A percentile compares a stretch with the other conserved stretches of the same genome.
Evolutionary conservation across 1,139 yeast genomes (phyloP).

Genomic region (Hemisphaericaspora lyxosophila): DNA sequence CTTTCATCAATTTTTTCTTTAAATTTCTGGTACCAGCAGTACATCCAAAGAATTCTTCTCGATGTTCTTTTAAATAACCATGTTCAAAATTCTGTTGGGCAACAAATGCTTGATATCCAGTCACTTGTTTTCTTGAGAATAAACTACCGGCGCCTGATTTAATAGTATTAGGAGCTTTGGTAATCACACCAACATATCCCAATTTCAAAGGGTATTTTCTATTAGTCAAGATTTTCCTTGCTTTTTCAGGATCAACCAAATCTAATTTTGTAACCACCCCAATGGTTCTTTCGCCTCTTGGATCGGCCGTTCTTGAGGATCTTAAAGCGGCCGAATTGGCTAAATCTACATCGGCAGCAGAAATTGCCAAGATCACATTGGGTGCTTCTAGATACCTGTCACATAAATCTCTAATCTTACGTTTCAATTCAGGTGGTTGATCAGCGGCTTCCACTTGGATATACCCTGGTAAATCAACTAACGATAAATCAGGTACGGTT

Average conservation of each 20-base stretch:
- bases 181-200: slow-evolving; percentile 98
- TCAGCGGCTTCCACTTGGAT: slow-evolving; percentile 96
- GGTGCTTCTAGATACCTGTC: slow-evolving; percentile 86
- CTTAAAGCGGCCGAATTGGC: slow-evolving; percentile 94
- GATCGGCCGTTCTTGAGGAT: slow-evolving; percentile 92
- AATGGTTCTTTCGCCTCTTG: slow-evolving; percentile 89
- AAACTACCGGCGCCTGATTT: slow-evolving; percentile 22
- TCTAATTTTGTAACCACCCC: slow-evolving; percentile 96
- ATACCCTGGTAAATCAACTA: slow-evolving; percentile 96
- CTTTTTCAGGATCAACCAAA: slow-evolving; percentile 74
- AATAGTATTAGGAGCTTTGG: slow-evolving; percentile 61
- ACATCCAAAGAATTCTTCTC: slow-evolving; percentile 60
- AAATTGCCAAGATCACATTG: slow-evolving; percentile 89
- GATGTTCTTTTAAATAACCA: slow-evolving; percentile 58
- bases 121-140: slow-evolving; percentile 35
- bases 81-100: slow-evolving; percentile 70
- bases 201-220: slow-evolving; percentile 83
- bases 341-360: slow-evolving; percentile 96
- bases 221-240: slow-evolving; percentile 68
- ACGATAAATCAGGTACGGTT: slow-evolving; percentile 85
- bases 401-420: slow-evolving; percentile 75
- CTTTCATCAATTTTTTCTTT: slow-evolving; percentile 78
- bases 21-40: slow-evolving; percentile 75
- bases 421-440: slow-evolving; percentile 83
- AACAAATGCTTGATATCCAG: slow-evolving; percentile 49